A percentile compares a stretch with the other conserved stretches of the same genome.
Evolutionary conservation across 208 protist species (phyloP).

Genomic region (Trypanosoma mega): DNA sequence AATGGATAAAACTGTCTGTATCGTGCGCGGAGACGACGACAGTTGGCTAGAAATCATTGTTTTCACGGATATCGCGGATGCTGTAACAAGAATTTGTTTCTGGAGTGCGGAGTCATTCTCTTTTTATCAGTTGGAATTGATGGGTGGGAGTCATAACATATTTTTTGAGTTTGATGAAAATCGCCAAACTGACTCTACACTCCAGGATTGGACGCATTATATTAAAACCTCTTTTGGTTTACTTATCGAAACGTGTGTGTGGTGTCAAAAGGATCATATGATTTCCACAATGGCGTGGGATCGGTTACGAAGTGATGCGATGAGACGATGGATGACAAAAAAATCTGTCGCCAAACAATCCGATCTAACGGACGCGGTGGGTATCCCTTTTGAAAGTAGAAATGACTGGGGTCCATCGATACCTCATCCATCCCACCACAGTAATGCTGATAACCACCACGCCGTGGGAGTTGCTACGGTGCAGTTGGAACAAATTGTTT

Average conservation of each 20-base stretch:
- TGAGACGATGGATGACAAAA: too few relatives aligned
- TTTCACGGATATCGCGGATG: background rate
- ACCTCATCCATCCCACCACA: background rate
- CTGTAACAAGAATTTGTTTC: background rate
- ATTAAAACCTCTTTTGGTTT: background rate
- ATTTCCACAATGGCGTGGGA: too few relatives aligned
- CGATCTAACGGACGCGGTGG: too few relatives aligned
- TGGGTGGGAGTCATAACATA: constrained; percentile 2
- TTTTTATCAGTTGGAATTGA: constrained; percentile 3
- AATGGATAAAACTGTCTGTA: too few relatives aligned
- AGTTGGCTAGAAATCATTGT: background rate
- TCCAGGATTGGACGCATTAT: background rate
- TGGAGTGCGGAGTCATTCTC: background rate
- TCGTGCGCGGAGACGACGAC: background rate
- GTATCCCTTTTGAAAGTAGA: too few relatives aligned
- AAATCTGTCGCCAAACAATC: too few relatives aligned
- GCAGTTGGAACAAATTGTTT: too few relatives aligned
- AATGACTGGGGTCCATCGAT: too few relatives aligned
- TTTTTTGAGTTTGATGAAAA: background rate
- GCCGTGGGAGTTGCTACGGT: background rate
- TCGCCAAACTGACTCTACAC: too few relatives aligned
- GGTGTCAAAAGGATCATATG: background rate
- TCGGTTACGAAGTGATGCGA: too few relatives aligned
- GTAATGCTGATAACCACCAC: background rate
- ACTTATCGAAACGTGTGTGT: constrained; percentile 5